These are phyloP conservation scores for Exophiala calicioides DNA, from an alignment of 2,329 filamentous ascomycete species.

Conservation along the genomic window DNA sequence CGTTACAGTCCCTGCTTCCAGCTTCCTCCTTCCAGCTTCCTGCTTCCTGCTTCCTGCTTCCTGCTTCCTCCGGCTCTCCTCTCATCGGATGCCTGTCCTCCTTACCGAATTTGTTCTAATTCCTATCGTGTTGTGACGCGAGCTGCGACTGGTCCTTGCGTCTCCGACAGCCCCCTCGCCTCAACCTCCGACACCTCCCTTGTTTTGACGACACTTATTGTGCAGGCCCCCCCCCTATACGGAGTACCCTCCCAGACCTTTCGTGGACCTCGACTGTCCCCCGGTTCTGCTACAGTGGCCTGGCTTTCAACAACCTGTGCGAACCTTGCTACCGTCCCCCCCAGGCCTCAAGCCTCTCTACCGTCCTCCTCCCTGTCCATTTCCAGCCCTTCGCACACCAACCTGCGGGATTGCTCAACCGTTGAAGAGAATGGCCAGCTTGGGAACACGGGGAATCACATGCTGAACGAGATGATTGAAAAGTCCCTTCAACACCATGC, in stretches of 20 bases:
- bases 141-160: slow-evolving; percentile 26
- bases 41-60: no score
- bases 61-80: no score
- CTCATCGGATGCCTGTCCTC: background rate
- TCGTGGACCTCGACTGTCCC: background rate
- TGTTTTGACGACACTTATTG: slow-evolving; percentile 15
- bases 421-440: slow-evolving; percentile 3
- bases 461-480: slow-evolving; percentile 19
- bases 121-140: slow-evolving; percentile 17
- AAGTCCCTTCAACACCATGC: slow-evolving; percentile 19
- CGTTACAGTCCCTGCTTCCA: no score
- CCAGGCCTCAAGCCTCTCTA: background rate
- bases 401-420: no score
- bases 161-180: slow-evolving; percentile 18
- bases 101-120: background rate
- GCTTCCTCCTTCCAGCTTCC: no score
- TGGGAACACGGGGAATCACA: background rate
- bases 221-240: slow-evolving; percentile 1
- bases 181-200: slow-evolving; percentile 11
- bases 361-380: background rate
- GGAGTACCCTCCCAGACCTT: background rate
- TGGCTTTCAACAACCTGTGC: no score
- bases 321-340: background rate
- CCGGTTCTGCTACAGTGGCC: no score
- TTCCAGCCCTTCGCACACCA: background rate